Base-by-base conservation (phyloP, 176 grass and related monocot genomes). In the Saccharum officinarum region DNA sequence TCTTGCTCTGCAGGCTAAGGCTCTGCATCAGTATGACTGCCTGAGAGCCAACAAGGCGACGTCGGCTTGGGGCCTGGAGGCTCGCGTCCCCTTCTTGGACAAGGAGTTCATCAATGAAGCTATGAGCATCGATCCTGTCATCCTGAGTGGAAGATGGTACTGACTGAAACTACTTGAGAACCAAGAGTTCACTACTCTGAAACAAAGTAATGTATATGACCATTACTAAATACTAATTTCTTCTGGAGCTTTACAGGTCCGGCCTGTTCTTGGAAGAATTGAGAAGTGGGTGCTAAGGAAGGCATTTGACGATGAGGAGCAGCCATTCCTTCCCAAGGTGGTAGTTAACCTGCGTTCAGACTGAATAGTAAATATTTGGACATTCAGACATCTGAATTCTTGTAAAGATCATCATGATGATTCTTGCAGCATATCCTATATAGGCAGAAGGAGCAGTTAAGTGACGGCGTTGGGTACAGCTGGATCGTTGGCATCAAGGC, bases 381-480 rank as follows among this genome's bases (percentile, higher is more conserved):
- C 20, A 80, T 77, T 25, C 20, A 73, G 57, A 60, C 69, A 44
- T 71, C 38, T 71, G 69, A 20, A 72, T 1, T 10, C n/a, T 60
- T 60, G 7, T 57, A 20, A n/a, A n/a, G n/a, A n/a, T n/a, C n/a
- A 20, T 68, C 46, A 17, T 15, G 25, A 44, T 3, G 50, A 69
- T 14, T 22, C 22, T 18, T 83, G 87, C 82, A 95, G 91, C 89
- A 95, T 66, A 95, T 95, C 81, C 79, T 98, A 37, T 93, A 98
- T 41, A 95, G 91, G 64, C 89, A 98, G 78, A 95, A 95, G 80
- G 95, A 98, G 68, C 95, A 98, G 34, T 98, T 98, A 76, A 98
- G 93, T 55, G 95, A 98, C 52, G 95, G 93, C 1, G 89, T 98
- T 67, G 93, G 93, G 15, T 98, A 93, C 11, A 95, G 87, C 79